Base-by-base conservation (phyloP, 73 alveolate genomes). In the Loxodes magnus region DNA sequence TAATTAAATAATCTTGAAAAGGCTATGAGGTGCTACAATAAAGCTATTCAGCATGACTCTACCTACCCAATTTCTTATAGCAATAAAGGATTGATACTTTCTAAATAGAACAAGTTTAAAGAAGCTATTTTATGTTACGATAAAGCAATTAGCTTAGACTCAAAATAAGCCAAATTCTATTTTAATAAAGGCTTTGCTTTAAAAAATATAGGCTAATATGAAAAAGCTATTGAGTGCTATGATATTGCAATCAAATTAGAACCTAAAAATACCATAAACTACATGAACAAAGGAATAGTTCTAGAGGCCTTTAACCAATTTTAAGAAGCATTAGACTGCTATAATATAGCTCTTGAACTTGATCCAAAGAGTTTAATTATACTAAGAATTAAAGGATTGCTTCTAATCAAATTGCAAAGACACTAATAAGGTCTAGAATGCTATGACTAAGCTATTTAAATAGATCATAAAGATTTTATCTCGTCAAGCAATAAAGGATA, bases 401-500 rank as follows among this genome's bases (percentile, higher is more conserved):
- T n/a, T n/a, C n/a, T n/a, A n/a, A n/a, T n/a, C n/a, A n/a, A n/a
- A n/a, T n/a, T n/a, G n/a, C n/a, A n/a, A n/a, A n/a, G n/a, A n/a
- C n/a, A n/a, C n/a, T n/a, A n/a, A n/a, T n/a, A n/a, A n/a, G n/a
- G n/a, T n/a, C n/a, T n/a, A n/a, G n/a, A n/a, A n/a, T n/a, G n/a
- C 61, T 68, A 68, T 49, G 38, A 76, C 19, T 37, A 51, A 51
- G 69, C 77, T 19, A 76, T 68, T 24, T 79, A 76, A 22, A 55
- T 67, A 33, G 75, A 76, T 27, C 57, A 71, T 4, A 43, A 54
- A 25, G 63, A 68, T 53, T 56, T 83, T 2, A 67, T 73, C 29
- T 82, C 90, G 0, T 64, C 43, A 25, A 73, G 69, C 53, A 77
- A 65, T 5, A 42, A 48, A 14, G 90, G 90, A 3, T 55, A 68